phyloP scores from a whole-genome alignment of 192 early-diverging fungal species.

The Coemansia sp. region DNA sequence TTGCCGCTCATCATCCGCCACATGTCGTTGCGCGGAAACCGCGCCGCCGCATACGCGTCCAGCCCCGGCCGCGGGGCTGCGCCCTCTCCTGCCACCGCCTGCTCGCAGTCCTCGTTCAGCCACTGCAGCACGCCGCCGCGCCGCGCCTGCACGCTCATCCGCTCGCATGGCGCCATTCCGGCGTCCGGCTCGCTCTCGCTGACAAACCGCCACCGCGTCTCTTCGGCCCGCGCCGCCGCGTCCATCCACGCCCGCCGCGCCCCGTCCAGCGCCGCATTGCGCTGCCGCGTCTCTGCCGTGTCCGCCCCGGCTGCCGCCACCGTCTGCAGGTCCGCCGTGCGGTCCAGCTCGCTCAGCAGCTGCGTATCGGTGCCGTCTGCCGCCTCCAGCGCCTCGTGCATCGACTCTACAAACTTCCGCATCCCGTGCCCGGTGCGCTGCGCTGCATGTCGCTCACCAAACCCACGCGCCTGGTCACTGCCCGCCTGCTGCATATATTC shows the following conservation, averaged over 20 bases:
- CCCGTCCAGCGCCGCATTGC: conserved; percentile 38
- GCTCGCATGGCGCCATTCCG: conserved; percentile 29
- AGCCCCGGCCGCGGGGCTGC: conserved; percentile 16
- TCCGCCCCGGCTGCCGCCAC: conserved; percentile 21
- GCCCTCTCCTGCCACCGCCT: conserved; percentile 12
- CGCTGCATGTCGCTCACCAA: conserved; percentile 58
- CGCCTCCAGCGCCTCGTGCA: conserved; percentile 26
- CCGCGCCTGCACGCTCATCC: conserved; percentile 21
- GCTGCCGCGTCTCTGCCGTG: conserved; percentile 26
- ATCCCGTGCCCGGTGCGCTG: conserved; percentile 60
- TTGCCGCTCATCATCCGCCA: conserved; percentile 54
- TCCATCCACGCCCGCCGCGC: conserved; percentile 35
- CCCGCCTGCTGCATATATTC: conserved; percentile 24
- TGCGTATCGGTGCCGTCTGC: conserved; percentile 11
- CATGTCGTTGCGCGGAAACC: conserved; percentile 48
- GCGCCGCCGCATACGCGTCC: conserved; percentile 40
- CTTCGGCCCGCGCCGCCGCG: conserved; percentile 13
- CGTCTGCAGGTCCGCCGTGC: conserved; percentile 27
- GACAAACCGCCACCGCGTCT: conserved; percentile 28
- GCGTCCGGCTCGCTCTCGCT: conserved; percentile 37
- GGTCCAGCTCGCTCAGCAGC: conserved; percentile 18
- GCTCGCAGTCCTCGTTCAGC: conserved; percentile 52
- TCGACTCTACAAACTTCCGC: conserved; percentile 27
- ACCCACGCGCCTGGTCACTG: conserved; percentile 21
- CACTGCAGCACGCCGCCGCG: conserved; percentile 37